Conservation (phyloP, 495 filamentous ascomycete genomes). For the Annulohypoxylon bovei region DNA sequence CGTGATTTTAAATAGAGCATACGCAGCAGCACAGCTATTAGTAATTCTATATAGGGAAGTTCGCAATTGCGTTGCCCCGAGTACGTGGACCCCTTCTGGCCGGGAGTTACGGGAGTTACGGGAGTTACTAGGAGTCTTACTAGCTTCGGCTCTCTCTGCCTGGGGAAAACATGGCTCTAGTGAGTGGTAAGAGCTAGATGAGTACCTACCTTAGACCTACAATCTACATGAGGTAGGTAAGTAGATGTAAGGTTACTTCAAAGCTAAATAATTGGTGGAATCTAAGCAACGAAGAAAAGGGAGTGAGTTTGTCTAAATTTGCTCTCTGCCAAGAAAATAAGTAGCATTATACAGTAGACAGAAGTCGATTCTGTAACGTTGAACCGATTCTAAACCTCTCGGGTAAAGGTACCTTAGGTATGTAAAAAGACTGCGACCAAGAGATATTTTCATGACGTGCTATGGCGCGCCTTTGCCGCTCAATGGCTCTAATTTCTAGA, state of each 20-base stretch:
- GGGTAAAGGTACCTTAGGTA: conserved; percentile 27
- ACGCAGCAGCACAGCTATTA: conserved; percentile 9
- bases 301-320: neutral
- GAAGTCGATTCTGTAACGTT: neutral
- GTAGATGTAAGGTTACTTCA: too few relatives aligned
- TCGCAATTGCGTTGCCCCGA: conserved; percentile 37
- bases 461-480: conserved; percentile 21
- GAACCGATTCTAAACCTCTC: neutral
- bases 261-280: neutral
- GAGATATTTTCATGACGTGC: conserved; percentile 27
- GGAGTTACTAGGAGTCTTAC: neutral
- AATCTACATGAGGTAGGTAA: too few relatives aligned
- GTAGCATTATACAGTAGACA: neutral
- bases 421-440: conserved; percentile 10
- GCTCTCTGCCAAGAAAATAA: conserved; percentile 9
- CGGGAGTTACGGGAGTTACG: conserved; percentile 7
- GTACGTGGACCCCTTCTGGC: conserved; percentile 25
- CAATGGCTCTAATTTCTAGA: conserved; percentile 17
- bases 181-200: too few relatives aligned
- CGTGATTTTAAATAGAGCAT: conserved; percentile 8
- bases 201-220: too few relatives aligned
- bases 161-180: too few relatives aligned
- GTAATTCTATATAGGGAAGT: conserved; percentile 25
- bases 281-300: neutral
- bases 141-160: neutral